Percentiles rank a stretch among this genome's conserved stretches.
Conservation (phyloP, 169 alveolate genomes). For the Fabrea salina region DNA sequence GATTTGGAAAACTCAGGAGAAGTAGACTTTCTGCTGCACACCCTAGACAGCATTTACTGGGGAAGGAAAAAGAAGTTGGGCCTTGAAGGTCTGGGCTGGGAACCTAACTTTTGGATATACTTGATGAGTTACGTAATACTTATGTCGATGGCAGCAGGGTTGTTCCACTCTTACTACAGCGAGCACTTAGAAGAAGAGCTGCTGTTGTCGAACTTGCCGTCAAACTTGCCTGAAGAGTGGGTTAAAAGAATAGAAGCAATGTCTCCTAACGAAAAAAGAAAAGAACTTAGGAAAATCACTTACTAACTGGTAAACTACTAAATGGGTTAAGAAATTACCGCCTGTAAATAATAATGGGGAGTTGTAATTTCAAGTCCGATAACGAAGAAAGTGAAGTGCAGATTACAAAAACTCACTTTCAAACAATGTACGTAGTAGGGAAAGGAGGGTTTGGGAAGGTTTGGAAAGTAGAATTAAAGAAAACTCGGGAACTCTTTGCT, state of each 20-base stretch:
- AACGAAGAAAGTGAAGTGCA: background rate
- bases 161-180: background rate
- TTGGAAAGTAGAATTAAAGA: conserved; percentile 77
- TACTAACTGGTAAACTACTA: background rate
- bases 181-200: background rate
- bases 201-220: background rate
- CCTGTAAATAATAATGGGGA: conserved; percentile 9
- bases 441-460: conserved; percentile 84
- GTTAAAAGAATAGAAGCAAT: background rate
- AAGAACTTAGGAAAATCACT: conserved; percentile 5
- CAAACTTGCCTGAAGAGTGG: background rate
- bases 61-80: conserved; percentile 12
- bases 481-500: conserved; percentile 59
- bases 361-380: conserved; percentile 17
- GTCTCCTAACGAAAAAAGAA: background rate
- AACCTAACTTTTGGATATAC: conserved; percentile 23
- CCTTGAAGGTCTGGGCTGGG: conserved; percentile 28
- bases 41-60: background rate
- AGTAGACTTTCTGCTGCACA: background rate
- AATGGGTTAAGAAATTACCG: too few relatives aligned
- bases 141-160: conserved; percentile 25
- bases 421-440: conserved; percentile 67
- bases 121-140: conserved; percentile 5
- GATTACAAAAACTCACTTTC: conserved; percentile 47
- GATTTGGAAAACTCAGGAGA: background rate